These are phyloP conservation scores for Phaeodactylum tricornutum DNA, from an alignment of 108 stramenopile species.

Conservation along the genomic window DNA sequence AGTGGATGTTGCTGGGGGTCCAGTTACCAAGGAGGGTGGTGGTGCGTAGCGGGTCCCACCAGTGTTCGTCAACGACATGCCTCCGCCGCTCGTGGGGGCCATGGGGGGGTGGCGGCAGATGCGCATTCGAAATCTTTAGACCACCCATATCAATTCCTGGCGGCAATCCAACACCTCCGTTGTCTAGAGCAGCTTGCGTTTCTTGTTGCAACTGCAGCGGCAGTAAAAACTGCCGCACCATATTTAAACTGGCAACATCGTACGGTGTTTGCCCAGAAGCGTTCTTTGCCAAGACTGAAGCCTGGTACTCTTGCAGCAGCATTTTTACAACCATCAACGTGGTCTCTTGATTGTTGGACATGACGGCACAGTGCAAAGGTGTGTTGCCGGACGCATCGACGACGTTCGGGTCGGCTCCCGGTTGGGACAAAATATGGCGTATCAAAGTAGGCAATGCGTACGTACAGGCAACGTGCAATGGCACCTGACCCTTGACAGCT, in stretches of 20 bases:
- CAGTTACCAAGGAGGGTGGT: not conserved
- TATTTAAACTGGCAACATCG: constrained; percentile 55
- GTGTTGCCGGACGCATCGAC: constrained; percentile 55
- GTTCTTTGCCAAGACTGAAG: constrained; percentile 45
- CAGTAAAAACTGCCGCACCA: constrained; percentile 66
- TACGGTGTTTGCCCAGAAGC: constrained; percentile 65
- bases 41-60: not conserved
- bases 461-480: constrained; percentile 11
- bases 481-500: constrained; percentile 4
- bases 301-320: constrained; percentile 48
- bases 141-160: constrained; percentile 81
- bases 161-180: constrained; percentile 62
- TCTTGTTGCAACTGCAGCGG: constrained; percentile 77
- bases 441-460: not conserved
- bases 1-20: constrained; percentile 3
- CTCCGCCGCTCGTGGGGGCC: constrained; percentile 5
- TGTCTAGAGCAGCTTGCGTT: constrained; percentile 62
- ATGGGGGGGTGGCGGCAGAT: constrained; percentile 52
- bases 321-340: constrained; percentile 34
- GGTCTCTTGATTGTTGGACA: constrained; percentile 15
- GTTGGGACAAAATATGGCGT: not conserved
- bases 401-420: constrained; percentile 2
- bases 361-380: constrained; percentile 64
- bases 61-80: constrained; percentile 1
- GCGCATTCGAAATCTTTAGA: constrained; percentile 33